Percentiles rank a stretch among this genome's conserved stretches.
Conservation (phyloP, 139 green algal genomes). For the Dunaliella sp. region DNA sequence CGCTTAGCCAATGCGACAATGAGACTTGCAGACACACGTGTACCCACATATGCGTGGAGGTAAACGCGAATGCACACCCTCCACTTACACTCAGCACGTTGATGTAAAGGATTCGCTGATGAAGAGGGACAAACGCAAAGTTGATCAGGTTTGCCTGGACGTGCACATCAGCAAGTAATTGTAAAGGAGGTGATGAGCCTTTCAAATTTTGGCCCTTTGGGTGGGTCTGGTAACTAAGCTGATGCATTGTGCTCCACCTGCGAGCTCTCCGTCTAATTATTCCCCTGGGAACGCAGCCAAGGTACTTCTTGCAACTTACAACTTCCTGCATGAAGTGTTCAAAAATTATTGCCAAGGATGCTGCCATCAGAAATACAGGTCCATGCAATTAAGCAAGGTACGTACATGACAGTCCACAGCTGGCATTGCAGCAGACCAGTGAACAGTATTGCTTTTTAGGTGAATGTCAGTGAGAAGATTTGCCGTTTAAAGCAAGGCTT, state of each 20-base stretch:
- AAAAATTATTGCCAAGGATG: not conserved
- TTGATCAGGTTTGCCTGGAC: conserved; percentile 55
- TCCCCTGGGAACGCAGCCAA: too few species aligned
- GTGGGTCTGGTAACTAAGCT: too few species aligned
- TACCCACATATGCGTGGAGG: not conserved
- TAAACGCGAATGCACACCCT: not conserved
- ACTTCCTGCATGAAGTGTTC: not conserved
- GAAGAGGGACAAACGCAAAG: conserved; percentile 71
- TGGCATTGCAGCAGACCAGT: too few species aligned
- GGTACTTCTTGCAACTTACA: not conserved
- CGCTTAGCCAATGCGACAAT: not conserved
- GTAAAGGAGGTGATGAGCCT: not conserved
- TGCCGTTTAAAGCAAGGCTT: too few species aligned
- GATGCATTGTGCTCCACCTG: too few species aligned
- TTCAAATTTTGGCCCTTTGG: not conserved
- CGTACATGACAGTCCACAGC: too few species aligned
- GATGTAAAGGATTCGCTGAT: conserved; percentile 82
- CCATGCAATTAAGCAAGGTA: too few species aligned
- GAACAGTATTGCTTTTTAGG: too few species aligned
- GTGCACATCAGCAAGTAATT: not conserved
- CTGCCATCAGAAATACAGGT: too few species aligned
- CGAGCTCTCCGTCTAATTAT: too few species aligned
- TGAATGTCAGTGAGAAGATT: too few species aligned
- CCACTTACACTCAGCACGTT: conserved; percentile 63
- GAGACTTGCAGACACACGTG: not conserved